A percentile compares a stretch with the other conserved stretches of the same genome.
These are phyloP conservation scores for Conringia planisiliqua DNA, from an alignment of 345 rosid species.

Conservation along the genomic window DNA sequence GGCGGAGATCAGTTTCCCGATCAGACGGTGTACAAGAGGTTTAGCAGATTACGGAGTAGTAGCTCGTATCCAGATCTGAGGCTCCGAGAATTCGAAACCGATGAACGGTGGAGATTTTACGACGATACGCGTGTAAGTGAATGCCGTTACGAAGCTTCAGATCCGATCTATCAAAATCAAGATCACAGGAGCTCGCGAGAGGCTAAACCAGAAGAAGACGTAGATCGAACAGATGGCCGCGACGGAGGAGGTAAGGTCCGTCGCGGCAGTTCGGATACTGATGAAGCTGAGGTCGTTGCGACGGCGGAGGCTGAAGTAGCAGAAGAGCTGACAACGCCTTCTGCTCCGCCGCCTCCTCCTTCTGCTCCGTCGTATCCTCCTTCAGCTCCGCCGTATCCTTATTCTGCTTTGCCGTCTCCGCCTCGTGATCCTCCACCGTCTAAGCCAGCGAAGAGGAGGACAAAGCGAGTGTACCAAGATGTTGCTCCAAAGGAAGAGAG, in stretches of 20 bases:
- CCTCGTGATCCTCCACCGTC: constrained; percentile 22
- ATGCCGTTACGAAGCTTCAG: constrained; percentile 33
- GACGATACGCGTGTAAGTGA: constrained; percentile 62
- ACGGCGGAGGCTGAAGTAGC: constrained; percentile 6
- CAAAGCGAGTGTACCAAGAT: constrained; percentile 29
- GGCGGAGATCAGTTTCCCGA: constrained; percentile 29
- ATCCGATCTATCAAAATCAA: constrained; percentile 24
- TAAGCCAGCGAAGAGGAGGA: constrained; percentile 22
- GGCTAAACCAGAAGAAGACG: constrained; percentile 7
- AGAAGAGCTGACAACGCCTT: not conserved
- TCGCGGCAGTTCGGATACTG: not conserved
- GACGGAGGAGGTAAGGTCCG: constrained; percentile 12
- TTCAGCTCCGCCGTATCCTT: not conserved
- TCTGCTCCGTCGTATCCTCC: not conserved
- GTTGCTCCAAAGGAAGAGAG: constrained; percentile 12
- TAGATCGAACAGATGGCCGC: not conserved
- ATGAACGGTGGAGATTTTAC: constrained; percentile 60
- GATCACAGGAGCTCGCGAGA: constrained; percentile 20
- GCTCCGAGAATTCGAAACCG: constrained; percentile 28
- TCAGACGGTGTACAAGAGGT: constrained; percentile 36
- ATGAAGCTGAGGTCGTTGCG: constrained; percentile 26
- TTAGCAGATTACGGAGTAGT: constrained; percentile 54
- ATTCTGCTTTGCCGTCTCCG: not conserved
- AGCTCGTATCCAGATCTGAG: constrained; percentile 87
- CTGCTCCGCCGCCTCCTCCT: not conserved